Conservation (phyloP, 2,329 filamentous ascomycete species). For the Colletotrichum somersetense region DNA sequence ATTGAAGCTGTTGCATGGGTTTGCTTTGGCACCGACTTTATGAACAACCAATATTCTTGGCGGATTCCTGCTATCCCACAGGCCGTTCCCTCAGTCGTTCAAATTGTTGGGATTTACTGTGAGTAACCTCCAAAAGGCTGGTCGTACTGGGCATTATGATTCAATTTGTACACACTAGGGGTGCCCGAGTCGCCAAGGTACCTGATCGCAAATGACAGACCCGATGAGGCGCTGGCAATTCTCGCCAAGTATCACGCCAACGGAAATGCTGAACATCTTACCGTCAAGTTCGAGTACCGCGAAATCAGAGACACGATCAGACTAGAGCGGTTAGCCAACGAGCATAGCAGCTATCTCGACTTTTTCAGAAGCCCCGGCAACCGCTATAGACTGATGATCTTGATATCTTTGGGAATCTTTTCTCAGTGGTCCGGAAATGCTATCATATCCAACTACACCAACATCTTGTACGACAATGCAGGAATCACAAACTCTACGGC, state of each 20-base stretch:
- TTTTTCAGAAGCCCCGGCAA: constrained; percentile 74
- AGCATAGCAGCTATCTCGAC: constrained; percentile 67
- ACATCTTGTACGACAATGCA: constrained; percentile 70
- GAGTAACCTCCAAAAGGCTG: not conserved
- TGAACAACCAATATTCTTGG: constrained; percentile 75
- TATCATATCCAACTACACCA: constrained; percentile 75
- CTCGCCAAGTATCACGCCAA: constrained; percentile 64
- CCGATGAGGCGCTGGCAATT: constrained; percentile 61
- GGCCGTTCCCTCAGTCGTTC: constrained; percentile 69
- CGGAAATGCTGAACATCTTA: constrained; percentile 56
- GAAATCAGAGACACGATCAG: constrained; percentile 64
- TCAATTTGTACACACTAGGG: constrained; percentile 28
- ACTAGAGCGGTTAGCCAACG: constrained; percentile 58
- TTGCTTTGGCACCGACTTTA: constrained; percentile 71
- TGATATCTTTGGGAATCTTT: constrained; percentile 73
- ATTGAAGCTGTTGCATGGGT: constrained; percentile 67
- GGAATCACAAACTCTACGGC: constrained; percentile 69
- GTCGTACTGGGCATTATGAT: not conserved
- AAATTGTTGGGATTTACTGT: constrained; percentile 73
- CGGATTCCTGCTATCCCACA: constrained; percentile 74
- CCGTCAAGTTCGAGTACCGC: constrained; percentile 62
- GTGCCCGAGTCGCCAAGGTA: constrained; percentile 68
- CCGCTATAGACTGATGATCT: constrained; percentile 71
- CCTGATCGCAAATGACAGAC: constrained; percentile 45
- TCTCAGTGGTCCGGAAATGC: constrained; percentile 78